These are phyloP conservation scores for Globisporangium paroecandrum DNA, from an alignment of 352 stramenopile species.

Conservation along the genomic window DNA sequence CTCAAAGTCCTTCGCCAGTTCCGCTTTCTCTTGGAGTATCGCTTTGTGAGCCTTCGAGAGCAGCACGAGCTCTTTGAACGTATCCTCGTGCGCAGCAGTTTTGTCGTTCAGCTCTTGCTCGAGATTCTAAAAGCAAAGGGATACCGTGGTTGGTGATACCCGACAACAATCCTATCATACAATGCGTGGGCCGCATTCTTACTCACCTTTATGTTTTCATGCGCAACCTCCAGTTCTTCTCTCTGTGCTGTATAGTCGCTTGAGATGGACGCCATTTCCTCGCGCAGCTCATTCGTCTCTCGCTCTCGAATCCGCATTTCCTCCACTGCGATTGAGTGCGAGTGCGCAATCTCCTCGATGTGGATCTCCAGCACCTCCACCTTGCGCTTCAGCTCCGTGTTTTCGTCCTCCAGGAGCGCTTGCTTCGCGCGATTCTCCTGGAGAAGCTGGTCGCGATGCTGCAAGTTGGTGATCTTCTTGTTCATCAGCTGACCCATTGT, in stretches of 20 bases:
- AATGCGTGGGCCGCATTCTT: not conserved
- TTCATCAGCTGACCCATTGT: constrained; percentile 71
- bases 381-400: constrained; percentile 71
- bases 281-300: constrained; percentile 48
- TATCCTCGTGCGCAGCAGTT: constrained; percentile 52
- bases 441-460: constrained; percentile 67
- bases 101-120: constrained; percentile 61
- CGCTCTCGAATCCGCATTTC: constrained; percentile 62
- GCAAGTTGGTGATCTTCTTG: constrained; percentile 62
- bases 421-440: constrained; percentile 61
- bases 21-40: constrained; percentile 56
- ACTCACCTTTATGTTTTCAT: constrained; percentile 51
- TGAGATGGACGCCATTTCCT: constrained; percentile 64
- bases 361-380: constrained; percentile 74
- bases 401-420: constrained; percentile 65
- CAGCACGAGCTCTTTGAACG: constrained; percentile 78
- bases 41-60: constrained; percentile 78
- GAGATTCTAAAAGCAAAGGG: constrained; percentile 31
- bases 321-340: constrained; percentile 52
- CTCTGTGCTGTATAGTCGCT: constrained; percentile 62
- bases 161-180: not conserved
- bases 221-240: constrained; percentile 49
- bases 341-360: constrained; percentile 69
- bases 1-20: constrained; percentile 44
- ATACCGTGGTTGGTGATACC: not conserved